phyloP scores from a whole-genome alignment of 1,139 yeast species.

The Suhomyces yuchorum region DNA sequence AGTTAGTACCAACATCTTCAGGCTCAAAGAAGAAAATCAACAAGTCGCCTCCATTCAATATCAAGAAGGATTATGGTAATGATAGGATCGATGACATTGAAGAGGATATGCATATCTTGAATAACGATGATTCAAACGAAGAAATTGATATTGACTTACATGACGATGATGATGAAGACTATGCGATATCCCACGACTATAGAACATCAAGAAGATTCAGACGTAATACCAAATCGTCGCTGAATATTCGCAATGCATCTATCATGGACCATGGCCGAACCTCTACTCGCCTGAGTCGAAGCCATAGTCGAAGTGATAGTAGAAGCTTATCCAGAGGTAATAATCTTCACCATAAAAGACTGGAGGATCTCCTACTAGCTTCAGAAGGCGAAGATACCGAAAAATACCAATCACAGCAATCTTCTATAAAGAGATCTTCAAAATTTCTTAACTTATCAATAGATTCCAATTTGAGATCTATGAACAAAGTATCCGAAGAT shows the following conservation, averaged over 20 bases:
- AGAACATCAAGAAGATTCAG: background rate
- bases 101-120: conserved; percentile 12
- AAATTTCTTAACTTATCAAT: conserved; percentile 52
- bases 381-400: conserved; percentile 19
- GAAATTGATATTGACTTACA: conserved; percentile 7
- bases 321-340: conserved; percentile 3
- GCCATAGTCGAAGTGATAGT: conserved; percentile 6
- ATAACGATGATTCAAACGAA: conserved; percentile 8
- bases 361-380: conserved; percentile 12
- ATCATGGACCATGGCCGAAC: background rate
- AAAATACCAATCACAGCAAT: conserved; percentile 26
- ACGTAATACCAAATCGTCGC: background rate
- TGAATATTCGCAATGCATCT: conserved; percentile 1
- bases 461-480: conserved; percentile 30
- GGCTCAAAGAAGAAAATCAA: conserved; percentile 28
- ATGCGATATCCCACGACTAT: background rate
- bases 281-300: conserved; percentile 3
- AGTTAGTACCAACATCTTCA: conserved; percentile 14
- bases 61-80: conserved; percentile 34
- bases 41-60: conserved; percentile 49
- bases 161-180: conserved; percentile 9
- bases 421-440: conserved; percentile 47
- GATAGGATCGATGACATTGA: conserved; percentile 31
- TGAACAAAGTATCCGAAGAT: conserved; percentile 19
- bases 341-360: conserved; percentile 7